Base-by-base conservation (phyloP, 2,329 filamentous ascomycete genomes). In the Microcyclosporella mali region DNA sequence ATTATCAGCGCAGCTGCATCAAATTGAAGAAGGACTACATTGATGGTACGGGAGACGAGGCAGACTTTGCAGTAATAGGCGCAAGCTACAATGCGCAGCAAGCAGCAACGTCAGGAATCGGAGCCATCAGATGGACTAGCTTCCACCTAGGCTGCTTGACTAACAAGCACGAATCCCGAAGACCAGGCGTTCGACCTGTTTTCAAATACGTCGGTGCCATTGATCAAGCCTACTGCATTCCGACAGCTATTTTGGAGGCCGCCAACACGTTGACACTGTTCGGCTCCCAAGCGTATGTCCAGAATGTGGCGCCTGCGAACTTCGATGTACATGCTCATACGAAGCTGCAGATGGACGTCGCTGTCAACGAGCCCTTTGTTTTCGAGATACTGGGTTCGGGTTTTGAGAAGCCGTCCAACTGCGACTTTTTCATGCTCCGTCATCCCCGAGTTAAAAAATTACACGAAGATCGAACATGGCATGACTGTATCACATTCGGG, bases 1-100 rank as follows among this genome's bases (percentile, higher is more conserved):
- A 44, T n/a, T 50, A 50, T 19, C 45, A 42, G 16, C 47, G 47
- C 19, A 51, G 52, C 17, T 59, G 80, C 60, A 85, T 95, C 57
- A 95, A 95, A 65, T 65, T 95, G 32, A 95, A 95, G 64, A 88
- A 88, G 56, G 86, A 92, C 57, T 94, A 94, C 56, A 77, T 94
- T 29, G 72, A 75, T 18, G 79, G 79, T 2, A 78, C 90, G 59
- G 87, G 88, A 1, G 88, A 94, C 47, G 79, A 88, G 21, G 85
- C 85, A 8, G 89, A 95, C 61, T 85, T 95, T 58, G 82, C 84
- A 2, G 73, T 90, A 1, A 69, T 95, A 2, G 88, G 86, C 0
- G 88, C 79, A 4, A 78, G 79, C 14, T 88, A 84, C 53, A 77
- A 88, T 51, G 67, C 82, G 2, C 68, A 72, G 37, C 77, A 79